Base-by-base conservation (phyloP, 2,329 filamentous ascomycete species). In the Penicillium sp. region DNA sequence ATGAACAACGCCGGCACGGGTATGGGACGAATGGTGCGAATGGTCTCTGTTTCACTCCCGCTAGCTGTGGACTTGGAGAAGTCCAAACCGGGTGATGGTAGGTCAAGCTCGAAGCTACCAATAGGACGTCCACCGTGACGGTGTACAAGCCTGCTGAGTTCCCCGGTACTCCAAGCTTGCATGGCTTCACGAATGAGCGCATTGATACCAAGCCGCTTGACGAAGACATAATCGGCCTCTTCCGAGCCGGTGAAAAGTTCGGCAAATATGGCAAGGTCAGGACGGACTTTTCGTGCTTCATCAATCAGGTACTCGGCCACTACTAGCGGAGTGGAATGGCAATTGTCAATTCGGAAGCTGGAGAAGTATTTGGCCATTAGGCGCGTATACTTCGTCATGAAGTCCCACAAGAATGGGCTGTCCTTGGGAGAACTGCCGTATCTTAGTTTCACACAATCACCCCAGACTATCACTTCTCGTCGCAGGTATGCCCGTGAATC, bases 341-440 rank as follows among this genome's bases (percentile, higher is more conserved):
- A 96, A 74, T 99, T 99, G 80, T 99, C 95, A 70, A 99, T 97
- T 49, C 95, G 91, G 81, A 99, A 94, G 6, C 93, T 96, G 48
- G 89, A 88, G 76, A 99, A 99, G 76, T 96, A 93, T 74, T 93
- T 97, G 61, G 96, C 95, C 84, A 99, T 89, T 73, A 95, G 85
- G 44, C 90, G 88, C 4, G 93, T 96, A 75, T 99, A 99, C 69
- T 90, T 88, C 44, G 91, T 91, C 93, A 99, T 99, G 75, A 92
- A 92, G 8, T 97, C 88, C 95, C 95, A 99, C 8, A 99, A 82
- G 82, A 88, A 99, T 0, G 95, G 94, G 70, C 90, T 98, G 75
- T 98, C 95, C 57, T 93, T 80, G 0, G 90, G 91, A 0, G 88
- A 84, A 29, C 82, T 84, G 38, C 95, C 95, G 73, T 98, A 99